These are phyloP conservation scores for Boletus insuetus DNA, from an alignment of 768 basidiomycete species.

Conservation along the genomic window DNA sequence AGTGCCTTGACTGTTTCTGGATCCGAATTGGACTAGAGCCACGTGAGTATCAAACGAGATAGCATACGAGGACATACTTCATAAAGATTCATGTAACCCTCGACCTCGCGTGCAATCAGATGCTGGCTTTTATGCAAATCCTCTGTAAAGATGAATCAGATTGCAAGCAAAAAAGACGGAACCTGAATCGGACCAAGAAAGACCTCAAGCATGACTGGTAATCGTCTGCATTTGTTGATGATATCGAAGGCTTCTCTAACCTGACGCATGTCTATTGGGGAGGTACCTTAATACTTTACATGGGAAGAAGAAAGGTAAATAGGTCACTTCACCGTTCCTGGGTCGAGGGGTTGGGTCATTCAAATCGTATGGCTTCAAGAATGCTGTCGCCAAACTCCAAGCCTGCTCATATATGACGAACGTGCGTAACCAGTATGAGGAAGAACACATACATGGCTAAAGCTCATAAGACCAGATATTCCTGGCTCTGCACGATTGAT, in stretches of 20 bases:
- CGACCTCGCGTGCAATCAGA: conserved; percentile 60
- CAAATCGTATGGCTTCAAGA: conserved; percentile 55
- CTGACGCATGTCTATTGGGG: conserved; percentile 42
- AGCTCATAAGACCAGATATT: conserved; percentile 60
- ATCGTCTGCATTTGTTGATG: conserved; percentile 55
- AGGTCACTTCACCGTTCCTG: conserved; percentile 26
- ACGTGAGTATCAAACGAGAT: neutral
- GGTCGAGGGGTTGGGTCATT: conserved; percentile 33
- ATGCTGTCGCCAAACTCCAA: conserved; percentile 54
- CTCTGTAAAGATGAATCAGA: conserved; percentile 39
- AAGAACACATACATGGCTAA: conserved; percentile 50
- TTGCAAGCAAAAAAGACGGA: neutral
- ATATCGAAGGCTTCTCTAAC: conserved; percentile 57
- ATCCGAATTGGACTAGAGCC: conserved; percentile 43
- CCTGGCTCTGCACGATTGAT: conserved; percentile 58
- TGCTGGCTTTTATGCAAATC: conserved; percentile 57
- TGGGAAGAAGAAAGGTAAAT: neutral
- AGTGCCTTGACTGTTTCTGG: conserved; percentile 51
- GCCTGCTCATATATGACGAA: conserved; percentile 41
- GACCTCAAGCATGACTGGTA: conserved; percentile 64
- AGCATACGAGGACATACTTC: conserved; percentile 42
- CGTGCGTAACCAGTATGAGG: neutral
- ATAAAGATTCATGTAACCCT: conserved; percentile 55
- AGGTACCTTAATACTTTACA: neutral
- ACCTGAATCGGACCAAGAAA: conserved; percentile 56